Evolutionary conservation across 306 rosid species (phyloP).

Genomic region (Sindora glabra): DNA sequence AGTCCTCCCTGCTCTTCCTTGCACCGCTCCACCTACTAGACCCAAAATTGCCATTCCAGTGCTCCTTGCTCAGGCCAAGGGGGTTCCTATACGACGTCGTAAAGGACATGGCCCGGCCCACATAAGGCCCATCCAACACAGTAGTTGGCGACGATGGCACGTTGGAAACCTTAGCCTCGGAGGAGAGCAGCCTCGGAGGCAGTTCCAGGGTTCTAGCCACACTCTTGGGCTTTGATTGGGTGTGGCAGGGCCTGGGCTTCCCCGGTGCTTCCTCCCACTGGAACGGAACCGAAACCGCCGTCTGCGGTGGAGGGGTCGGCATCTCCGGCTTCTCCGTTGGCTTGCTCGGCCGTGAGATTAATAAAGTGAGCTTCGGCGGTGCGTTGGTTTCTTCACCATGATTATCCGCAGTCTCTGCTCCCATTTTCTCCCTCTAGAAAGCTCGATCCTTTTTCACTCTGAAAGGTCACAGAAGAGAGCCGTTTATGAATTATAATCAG

Average conservation of each 20-base stretch:
- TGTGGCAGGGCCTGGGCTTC: constrained; percentile 43
- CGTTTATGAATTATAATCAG: background rate
- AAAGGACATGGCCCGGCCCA: constrained; percentile 58
- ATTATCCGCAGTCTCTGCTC: background rate
- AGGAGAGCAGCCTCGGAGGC: constrained; percentile 67
- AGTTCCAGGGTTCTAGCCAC: constrained; percentile 46
- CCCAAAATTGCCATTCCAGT: constrained; percentile 40
- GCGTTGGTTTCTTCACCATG: constrained; percentile 2
- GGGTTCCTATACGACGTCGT: constrained; percentile 41
- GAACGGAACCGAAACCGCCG: constrained; percentile 62
- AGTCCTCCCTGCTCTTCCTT: constrained; percentile 37
- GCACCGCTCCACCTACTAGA: constrained; percentile 60
- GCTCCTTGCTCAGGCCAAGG: background rate
- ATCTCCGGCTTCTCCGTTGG: constrained; percentile 25
- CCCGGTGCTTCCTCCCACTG: constrained; percentile 98
- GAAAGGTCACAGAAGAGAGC: background rate
- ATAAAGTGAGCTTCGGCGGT: constrained; percentile 32
- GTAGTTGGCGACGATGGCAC: constrained; percentile 66
- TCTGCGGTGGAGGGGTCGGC: constrained; percentile 36
- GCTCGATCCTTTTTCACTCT: background rate
- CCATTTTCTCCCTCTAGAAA: constrained; percentile 2
- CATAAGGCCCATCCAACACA: constrained; percentile 61
- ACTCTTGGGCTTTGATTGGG: constrained; percentile 17
- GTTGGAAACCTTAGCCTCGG: constrained; percentile 29
- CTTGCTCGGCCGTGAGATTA: constrained; percentile 30